Percentiles rank a stretch among this genome's conserved stretches.
phyloP scores from a whole-genome alignment of 805 yeast species.

The Clavispora carvajalis region DNA sequence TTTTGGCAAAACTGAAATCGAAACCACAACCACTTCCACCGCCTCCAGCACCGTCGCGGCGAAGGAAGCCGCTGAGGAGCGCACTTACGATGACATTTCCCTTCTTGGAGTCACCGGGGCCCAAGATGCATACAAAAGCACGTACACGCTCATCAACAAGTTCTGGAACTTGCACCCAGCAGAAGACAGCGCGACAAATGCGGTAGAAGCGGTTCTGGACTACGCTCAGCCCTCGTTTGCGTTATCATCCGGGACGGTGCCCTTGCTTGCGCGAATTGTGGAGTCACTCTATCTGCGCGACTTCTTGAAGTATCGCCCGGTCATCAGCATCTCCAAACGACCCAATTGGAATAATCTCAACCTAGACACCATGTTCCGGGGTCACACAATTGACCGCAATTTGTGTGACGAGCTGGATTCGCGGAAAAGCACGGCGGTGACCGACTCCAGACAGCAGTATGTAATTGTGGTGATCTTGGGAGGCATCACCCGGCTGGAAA shows the following conservation, averaged over 20 bases:
- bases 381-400: conserved; percentile 35
- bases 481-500: conserved; percentile 82
- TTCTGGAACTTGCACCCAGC: conserved; percentile 48
- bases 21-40: conserved; percentile 8
- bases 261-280: conserved; percentile 63
- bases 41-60: conserved; percentile 1
- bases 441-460: conserved; percentile 16
- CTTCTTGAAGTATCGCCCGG: conserved; percentile 39
- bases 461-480: conserved; percentile 62
- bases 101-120: conserved; percentile 29
- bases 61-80: conserved; percentile 9
- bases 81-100: conserved; percentile 11
- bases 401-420: conserved; percentile 23
- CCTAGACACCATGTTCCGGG: conserved; percentile 36
- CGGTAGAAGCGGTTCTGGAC: conserved; percentile 15
- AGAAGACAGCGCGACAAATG: conserved; percentile 20
- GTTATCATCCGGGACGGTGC: conserved; percentile 74
- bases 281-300: conserved; percentile 63
- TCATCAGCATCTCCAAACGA: conserved; percentile 28
- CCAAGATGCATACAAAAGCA: conserved; percentile 22
- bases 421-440: conserved; percentile 5
- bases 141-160: conserved; percentile 33
- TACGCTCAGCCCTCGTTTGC: conserved; percentile 55
- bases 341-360: conserved; percentile 44
- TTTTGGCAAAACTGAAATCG: conserved; percentile 11